Conservation (phyloP, 805 yeast genomes). For the Candida maesae region DNA sequence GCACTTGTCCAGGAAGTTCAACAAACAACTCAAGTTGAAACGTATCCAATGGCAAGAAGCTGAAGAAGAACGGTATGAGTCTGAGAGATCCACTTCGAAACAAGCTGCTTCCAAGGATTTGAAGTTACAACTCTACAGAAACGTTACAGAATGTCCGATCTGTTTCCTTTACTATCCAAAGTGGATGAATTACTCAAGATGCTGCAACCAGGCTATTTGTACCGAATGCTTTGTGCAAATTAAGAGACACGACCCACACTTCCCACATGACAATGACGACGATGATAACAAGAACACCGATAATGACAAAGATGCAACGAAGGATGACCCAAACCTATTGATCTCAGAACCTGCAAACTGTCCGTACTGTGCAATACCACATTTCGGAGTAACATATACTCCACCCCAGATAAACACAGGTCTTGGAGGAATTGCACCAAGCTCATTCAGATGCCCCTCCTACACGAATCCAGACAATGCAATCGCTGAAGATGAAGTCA, state of each 20-base stretch:
- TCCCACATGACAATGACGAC: slow-evolving; percentile 79
- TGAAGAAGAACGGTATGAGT: slow-evolving; percentile 31
- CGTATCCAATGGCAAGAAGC: slow-evolving; percentile 34
- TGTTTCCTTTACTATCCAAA: slow-evolving; percentile 86
- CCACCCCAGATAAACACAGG: slow-evolving; percentile 62
- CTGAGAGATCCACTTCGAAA: slow-evolving; percentile 33
- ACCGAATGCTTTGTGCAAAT: slow-evolving; percentile 97
- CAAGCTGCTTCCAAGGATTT: slow-evolving; percentile 39
- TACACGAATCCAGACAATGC: slow-evolving; percentile 11
- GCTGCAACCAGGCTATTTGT: slow-evolving; percentile 92
- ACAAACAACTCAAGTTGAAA: slow-evolving; percentile 37
- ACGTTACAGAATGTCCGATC: slow-evolving; percentile 86
- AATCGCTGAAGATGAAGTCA: slow-evolving; percentile 16
- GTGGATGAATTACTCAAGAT: slow-evolving; percentile 71
- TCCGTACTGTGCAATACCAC: slow-evolving; percentile 87
- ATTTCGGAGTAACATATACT: slow-evolving; percentile 81
- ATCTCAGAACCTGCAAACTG: slow-evolving; percentile 87
- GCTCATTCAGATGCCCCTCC: slow-evolving; percentile 28
- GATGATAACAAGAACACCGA: slow-evolving; percentile 31
- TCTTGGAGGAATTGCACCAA: slow-evolving; percentile 51
- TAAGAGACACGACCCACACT: slow-evolving; percentile 87
- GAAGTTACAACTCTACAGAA: slow-evolving; percentile 57
- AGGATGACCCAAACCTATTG: slow-evolving; percentile 52
- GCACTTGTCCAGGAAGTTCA: slow-evolving; percentile 34
- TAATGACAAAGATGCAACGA: slow-evolving; percentile 23